A percentile compares a stretch with the other conserved stretches of the same genome.
These are phyloP conservation scores for Claviceps quebecensis DNA, from an alignment of 2,329 filamentous ascomycete genomes.

Conservation along the genomic window DNA sequence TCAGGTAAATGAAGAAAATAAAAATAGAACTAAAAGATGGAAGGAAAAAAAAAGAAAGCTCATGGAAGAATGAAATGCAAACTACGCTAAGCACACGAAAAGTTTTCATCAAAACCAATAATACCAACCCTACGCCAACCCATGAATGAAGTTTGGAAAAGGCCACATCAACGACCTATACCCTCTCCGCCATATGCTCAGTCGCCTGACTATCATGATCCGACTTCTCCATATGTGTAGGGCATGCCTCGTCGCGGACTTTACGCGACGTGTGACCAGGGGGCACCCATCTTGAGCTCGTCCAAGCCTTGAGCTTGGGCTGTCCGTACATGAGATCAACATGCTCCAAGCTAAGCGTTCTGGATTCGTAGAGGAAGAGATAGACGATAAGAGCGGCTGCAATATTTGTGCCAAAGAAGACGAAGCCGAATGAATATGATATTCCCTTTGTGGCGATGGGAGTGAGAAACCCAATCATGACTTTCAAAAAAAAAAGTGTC, in stretches of 20 bases:
- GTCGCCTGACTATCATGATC: constrained; percentile 4
- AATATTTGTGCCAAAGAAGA: constrained; percentile 50
- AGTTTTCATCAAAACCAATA: no score
- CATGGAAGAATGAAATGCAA: no score
- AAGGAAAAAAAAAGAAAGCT: no score
- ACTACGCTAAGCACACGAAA: no score
- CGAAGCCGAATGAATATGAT: constrained; percentile 49
- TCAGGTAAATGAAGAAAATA: no score
- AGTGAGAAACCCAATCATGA: constrained; percentile 54
- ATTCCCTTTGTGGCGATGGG: constrained; percentile 50
- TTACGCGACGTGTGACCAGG: constrained; percentile 28
- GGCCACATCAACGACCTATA: neutral
- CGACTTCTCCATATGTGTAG: constrained; percentile 2
- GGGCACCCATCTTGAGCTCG: constrained; percentile 38
- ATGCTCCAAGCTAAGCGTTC: constrained; percentile 53
- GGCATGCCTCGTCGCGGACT: constrained; percentile 18
- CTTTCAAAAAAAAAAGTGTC: constrained; percentile 10
- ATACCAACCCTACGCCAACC: no score
- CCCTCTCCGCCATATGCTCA: constrained; percentile 4
- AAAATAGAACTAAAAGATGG: no score
- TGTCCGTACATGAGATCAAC: constrained; percentile 58
- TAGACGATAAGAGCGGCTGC: constrained; percentile 45
- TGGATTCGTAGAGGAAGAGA: constrained; percentile 56
- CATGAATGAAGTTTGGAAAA: no score
- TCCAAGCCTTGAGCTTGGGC: constrained; percentile 43